Base-by-base conservation (phyloP, 108 stramenopile genomes). In the Parmales sp. region DNA sequence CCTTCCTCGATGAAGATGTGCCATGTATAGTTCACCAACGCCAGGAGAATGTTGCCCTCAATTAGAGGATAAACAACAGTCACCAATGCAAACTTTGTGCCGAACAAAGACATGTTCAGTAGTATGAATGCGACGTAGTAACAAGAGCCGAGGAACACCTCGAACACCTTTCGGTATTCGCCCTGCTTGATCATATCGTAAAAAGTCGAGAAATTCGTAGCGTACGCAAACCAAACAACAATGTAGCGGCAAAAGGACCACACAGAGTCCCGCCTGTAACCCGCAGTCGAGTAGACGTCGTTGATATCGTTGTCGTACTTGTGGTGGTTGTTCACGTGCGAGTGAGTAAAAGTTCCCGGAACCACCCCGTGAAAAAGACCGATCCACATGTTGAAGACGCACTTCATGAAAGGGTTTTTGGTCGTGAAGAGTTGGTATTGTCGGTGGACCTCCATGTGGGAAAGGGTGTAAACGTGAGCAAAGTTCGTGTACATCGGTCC, bases 241-340 rank as follows among this genome's bases (percentile, higher is more conserved):
- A 60, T 34, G 54, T 60, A 60, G 6, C 31, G 29, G 28, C 29
- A 3, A 28, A 28, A 60, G 5, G n/a, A 19, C 29, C 7, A 19
- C 31, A 60, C 29, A 28, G 29, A 28, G 54, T 60, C 54, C 31
- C 54, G 29, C 16, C 31, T 28, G 13, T 34, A 13, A 34, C 18
- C 29, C 31, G 54, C 54, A 16, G 54, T 60, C 3, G 54, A 60
- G 31, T 60, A 60, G 3, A 44, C 45, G 28, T 69, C 72, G 29
- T 68, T 51, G 0, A 0, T 20, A 0, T 48, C 41, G 67, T 73
- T 73, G 48, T 68, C 67, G 48, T 73, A 73, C 38, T 54, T 48
- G 46, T 73, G 72, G 45, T 73, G 72, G 36, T 73, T 73, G 67
- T 68, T 37, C n/a, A 68, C 51, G 28, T 73, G 72, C 18, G 37